Evolutionary conservation across 108 stramenopile genomes (phyloP).

Genomic region (Skeletonema costatum): DNA sequence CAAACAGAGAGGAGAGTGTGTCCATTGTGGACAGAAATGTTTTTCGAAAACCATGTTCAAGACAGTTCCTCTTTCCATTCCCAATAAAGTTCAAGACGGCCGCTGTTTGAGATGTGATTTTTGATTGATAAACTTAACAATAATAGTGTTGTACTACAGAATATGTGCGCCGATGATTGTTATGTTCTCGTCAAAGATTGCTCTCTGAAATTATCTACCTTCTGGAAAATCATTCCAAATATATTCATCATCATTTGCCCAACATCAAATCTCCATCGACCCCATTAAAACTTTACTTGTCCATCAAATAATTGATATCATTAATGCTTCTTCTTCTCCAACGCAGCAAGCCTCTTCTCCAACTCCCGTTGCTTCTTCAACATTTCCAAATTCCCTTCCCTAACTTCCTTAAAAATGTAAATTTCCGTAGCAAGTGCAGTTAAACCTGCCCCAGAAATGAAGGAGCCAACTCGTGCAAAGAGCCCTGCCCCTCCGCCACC

Average conservation of each 20-base stretch:
- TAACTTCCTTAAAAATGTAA: slow-evolving; percentile 76
- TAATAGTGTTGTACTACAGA: neutral
- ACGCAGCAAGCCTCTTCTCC: slow-evolving; percentile 64
- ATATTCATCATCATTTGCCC: neutral
- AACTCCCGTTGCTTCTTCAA: slow-evolving; percentile 74
- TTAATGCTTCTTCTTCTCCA: slow-evolving; percentile 58
- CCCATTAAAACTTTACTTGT: neutral
- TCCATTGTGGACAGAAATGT: slow-evolving; percentile 11
- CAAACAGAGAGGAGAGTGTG: slow-evolving; percentile 3
- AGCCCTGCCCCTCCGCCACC: slow-evolving; percentile 43
- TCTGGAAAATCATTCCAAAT: neutral
- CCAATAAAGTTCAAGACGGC: slow-evolving; percentile 5
- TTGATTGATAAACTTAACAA: neutral
- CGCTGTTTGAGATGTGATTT: slow-evolving; percentile 3
- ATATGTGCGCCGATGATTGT: neutral
- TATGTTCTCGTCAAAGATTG: neutral
- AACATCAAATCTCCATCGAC: neutral
- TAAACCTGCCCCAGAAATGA: slow-evolving; percentile 80
- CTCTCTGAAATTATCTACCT: neutral
- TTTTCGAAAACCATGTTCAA: slow-evolving; percentile 11
- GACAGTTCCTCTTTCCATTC: slow-evolving; percentile 7
- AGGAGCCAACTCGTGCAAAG: slow-evolving; percentile 52
- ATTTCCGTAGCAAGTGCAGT: slow-evolving; percentile 74
- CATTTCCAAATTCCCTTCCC: slow-evolving; percentile 72
- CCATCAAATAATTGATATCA: neutral